These are phyloP conservation scores for Parathielavia appendiculata DNA, from an alignment of 495 filamentous ascomycete species.

Conservation along the genomic window DNA sequence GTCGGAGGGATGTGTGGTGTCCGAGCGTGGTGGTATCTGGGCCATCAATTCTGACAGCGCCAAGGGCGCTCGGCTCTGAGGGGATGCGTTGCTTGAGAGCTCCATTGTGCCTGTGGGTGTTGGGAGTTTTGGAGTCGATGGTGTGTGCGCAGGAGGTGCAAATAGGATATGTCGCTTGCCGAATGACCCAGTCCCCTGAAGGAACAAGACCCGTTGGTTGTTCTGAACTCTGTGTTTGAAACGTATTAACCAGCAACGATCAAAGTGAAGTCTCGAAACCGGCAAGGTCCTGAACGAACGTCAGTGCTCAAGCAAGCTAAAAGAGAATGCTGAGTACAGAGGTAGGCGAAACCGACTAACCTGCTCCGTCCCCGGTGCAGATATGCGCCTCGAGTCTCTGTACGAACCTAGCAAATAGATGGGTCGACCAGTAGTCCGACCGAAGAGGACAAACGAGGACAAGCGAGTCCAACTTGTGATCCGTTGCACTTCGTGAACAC, in stretches of 20 bases:
- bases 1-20: conserved; percentile 20
- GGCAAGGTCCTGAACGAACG: too few species aligned
- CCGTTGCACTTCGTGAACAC: conserved; percentile 10
- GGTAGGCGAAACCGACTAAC: not conserved
- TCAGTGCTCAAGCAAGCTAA: not conserved
- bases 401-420: not conserved
- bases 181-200: not conserved
- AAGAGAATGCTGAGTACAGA: too few species aligned
- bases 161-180: not conserved
- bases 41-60: conserved; percentile 27
- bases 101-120: conserved; percentile 20
- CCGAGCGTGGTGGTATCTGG: conserved; percentile 19
- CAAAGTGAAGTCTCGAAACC: not conserved
- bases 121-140: not conserved
- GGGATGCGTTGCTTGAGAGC: conserved; percentile 18
- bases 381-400: conserved; percentile 6
- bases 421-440: not conserved
- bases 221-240: not conserved
- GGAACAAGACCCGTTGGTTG: not conserved
- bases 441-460: not conserved
- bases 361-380: not conserved
- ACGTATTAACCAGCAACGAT: not conserved
- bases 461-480: not conserved
- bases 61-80: conserved; percentile 20
- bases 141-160: not conserved